These are phyloP conservation scores for Entonaema liquescens DNA, from an alignment of 495 filamentous ascomycete genomes.

Conservation along the genomic window DNA sequence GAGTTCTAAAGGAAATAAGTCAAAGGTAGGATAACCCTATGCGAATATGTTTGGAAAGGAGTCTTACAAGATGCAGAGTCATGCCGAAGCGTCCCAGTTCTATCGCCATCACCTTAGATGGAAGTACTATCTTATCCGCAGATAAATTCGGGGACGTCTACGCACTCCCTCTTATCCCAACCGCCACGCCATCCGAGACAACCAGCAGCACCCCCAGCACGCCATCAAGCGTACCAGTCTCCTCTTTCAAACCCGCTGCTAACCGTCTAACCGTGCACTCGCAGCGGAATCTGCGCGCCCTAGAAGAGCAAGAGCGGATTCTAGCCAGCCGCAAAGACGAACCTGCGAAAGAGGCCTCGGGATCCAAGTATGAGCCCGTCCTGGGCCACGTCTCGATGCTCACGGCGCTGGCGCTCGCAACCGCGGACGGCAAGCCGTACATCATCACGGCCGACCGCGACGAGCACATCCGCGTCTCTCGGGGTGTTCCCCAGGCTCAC, in stretches of 20 bases:
- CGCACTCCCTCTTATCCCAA: conserved; percentile 77
- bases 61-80: conserved; percentile 56
- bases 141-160: conserved; percentile 99
- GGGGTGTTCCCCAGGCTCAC: conserved; percentile 82
- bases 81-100: conserved; percentile 92
- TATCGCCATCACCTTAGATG: conserved; percentile 72
- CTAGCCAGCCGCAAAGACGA: conserved; percentile 53
- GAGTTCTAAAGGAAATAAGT: conserved; percentile 72
- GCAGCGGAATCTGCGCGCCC: conserved; percentile 74
- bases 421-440: conserved; percentile 62
- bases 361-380: conserved; percentile 76
- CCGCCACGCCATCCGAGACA: conserved; percentile 22
- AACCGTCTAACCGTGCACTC: conserved; percentile 84
- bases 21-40: conserved; percentile 65
- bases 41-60: neutral
- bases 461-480: conserved; percentile 94
- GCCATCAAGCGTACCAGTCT: conserved; percentile 7
- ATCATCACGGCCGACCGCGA: conserved; percentile 92
- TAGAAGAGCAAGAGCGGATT: conserved; percentile 73
- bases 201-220: conserved; percentile 11
- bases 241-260: conserved; percentile 61
- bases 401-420: conserved; percentile 70
- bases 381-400: conserved; percentile 96
- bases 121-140: conserved; percentile 74
- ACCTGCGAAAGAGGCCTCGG: conserved; percentile 52